Conservation (phyloP, 192 early-diverging fungal genomes). For the Chytriomyces hyalinus region DNA sequence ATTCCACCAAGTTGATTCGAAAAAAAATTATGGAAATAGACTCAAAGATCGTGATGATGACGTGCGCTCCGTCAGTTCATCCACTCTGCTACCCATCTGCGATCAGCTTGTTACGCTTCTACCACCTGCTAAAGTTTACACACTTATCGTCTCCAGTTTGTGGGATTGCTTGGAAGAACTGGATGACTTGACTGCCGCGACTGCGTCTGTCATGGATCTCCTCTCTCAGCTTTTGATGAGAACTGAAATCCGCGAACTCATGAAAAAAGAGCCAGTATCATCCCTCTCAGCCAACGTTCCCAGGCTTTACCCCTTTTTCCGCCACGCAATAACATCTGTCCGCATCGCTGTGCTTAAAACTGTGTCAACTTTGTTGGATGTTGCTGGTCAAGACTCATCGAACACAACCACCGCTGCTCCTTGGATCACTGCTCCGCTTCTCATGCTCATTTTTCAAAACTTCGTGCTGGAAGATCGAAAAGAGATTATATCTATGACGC, state of each 20-base stretch:
- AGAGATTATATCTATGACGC: slow-evolving; percentile 64
- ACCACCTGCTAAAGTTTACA: slow-evolving; percentile 68
- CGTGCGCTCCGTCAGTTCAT: slow-evolving; percentile 89
- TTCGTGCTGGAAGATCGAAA: slow-evolving; percentile 83
- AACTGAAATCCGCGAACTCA: slow-evolving; percentile 42
- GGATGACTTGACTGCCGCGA: slow-evolving; percentile 94
- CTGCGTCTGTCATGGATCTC: slow-evolving; percentile 89
- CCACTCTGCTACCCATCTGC: slow-evolving; percentile 85
- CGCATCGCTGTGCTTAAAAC: slow-evolving; percentile 83
- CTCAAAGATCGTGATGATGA: slow-evolving; percentile 91
- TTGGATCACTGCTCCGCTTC: slow-evolving; percentile 64
- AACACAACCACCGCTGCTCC: slow-evolving; percentile 6
- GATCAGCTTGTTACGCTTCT: slow-evolving; percentile 75
- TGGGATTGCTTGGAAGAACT: slow-evolving; percentile 90
- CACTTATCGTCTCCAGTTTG: slow-evolving; percentile 72
- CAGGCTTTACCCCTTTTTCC: slow-evolving; percentile 90
- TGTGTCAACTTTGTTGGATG: slow-evolving; percentile 73
- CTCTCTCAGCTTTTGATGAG: slow-evolving; percentile 78
- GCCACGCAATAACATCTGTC: slow-evolving; percentile 87
- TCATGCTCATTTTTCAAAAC: slow-evolving; percentile 89
- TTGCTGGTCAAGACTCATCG: slow-evolving; percentile 7
- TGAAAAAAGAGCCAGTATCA: slow-evolving; percentile 42
- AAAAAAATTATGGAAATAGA: not conserved
- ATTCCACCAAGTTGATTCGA: not conserved
- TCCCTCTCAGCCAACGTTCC: slow-evolving; percentile 78